Percentiles rank a stretch among this genome's conserved stretches.
phyloP scores from a whole-genome alignment of 176 grass and related monocot genomes.

The Ampelocalamus luodianensis region DNA sequence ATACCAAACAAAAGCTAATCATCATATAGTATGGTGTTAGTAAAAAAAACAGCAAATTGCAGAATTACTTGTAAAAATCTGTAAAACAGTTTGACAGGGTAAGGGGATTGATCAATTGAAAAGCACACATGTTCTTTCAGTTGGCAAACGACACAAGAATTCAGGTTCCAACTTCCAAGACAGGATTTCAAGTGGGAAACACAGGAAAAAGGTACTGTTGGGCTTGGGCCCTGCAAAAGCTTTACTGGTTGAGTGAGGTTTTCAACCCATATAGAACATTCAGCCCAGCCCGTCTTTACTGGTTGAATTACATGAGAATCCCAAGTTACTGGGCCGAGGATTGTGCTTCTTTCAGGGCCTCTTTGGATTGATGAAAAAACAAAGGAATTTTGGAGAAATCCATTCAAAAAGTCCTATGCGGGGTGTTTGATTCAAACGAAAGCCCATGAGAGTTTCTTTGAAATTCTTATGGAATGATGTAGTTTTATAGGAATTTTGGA shows the following conservation, averaged over 20 bases:
- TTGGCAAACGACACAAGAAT: neutral
- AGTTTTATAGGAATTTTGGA: too few relatives aligned
- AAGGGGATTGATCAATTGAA: neutral
- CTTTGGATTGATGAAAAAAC: too few relatives aligned
- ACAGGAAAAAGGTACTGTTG: neutral
- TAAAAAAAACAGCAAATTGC: neutral
- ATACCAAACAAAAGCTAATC: neutral
- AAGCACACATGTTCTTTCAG: neutral
- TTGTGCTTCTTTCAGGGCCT: too few relatives aligned
- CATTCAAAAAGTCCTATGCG: too few relatives aligned
- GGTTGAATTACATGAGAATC: neutral
- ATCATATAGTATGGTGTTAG: neutral
- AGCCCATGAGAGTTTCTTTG: too few relatives aligned
- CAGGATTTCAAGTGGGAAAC: neutral
- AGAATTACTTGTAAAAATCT: too few relatives aligned
- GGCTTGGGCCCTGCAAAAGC: neutral
- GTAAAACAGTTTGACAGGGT: too few relatives aligned
- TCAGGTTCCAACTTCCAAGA: neutral
- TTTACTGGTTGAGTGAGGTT: neutral
- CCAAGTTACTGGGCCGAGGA: neutral
- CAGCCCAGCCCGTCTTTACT: neutral
- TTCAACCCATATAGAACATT: neutral
- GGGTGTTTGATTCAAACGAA: too few relatives aligned
- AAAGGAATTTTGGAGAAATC: too few relatives aligned
- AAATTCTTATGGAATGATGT: too few relatives aligned